A percentile compares a stretch with the other conserved stretches of the same genome.
Evolutionary conservation across 345 rosid genomes (phyloP).

Genomic region (Boechera stricta): DNA sequence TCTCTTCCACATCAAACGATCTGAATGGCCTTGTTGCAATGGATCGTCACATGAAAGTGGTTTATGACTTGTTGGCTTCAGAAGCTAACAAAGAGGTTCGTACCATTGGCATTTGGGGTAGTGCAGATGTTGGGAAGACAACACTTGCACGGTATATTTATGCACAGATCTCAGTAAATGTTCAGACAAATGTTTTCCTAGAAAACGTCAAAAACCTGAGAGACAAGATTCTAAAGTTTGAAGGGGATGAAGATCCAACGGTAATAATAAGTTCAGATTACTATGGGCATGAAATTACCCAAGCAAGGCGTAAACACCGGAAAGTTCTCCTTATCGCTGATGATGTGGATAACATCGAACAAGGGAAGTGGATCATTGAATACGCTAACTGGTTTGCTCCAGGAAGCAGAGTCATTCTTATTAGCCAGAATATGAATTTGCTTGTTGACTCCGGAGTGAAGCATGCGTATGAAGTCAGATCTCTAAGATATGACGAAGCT

Average conservation of each 20-base stretch:
- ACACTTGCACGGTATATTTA: conserved; percentile 18
- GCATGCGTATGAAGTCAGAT: conserved; percentile 23
- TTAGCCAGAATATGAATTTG: conserved; percentile 28
- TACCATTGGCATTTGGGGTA: conserved; percentile 31
- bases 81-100: background rate
- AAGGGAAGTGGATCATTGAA: background rate
- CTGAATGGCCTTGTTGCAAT: conserved; percentile 8
- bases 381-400: conserved; percentile 33
- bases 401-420: conserved; percentile 35
- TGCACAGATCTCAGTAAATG: background rate
- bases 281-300: background rate
- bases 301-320: background rate
- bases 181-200: conserved; percentile 4
- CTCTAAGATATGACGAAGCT: conserved; percentile 30
- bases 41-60: conserved; percentile 26
- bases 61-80: conserved; percentile 5
- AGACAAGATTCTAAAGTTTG: background rate
- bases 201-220: conserved; percentile 1
- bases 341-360: no score
- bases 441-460: conserved; percentile 16
- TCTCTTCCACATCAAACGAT: background rate
- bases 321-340: conserved; percentile 35
- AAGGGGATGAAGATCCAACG: no score
- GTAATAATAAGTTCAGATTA: no score
- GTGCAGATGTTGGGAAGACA: conserved; percentile 15